Evolutionary conservation across 345 rosid genomes (phyloP).

Genomic region (Physaria fendleri): DNA sequence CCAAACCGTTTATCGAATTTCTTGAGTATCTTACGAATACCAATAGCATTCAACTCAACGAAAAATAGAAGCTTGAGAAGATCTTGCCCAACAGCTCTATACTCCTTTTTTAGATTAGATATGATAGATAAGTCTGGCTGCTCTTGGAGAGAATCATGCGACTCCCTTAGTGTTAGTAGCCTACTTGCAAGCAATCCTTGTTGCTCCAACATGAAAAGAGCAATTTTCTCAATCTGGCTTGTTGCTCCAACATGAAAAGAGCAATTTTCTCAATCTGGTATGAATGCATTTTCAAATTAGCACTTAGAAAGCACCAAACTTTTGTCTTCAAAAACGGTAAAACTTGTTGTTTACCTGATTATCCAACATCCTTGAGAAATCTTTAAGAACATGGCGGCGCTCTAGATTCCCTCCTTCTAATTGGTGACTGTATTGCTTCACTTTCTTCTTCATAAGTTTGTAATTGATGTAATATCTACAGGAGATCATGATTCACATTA

Average conservation of each 20-base stretch:
- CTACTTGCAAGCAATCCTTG: constrained; percentile 87
- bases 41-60: constrained; percentile 84
- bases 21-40: constrained; percentile 89
- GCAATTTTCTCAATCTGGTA: constrained; percentile 84
- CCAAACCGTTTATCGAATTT: constrained; percentile 94
- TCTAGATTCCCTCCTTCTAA: constrained; percentile 59
- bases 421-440: constrained; percentile 69
- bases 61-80: constrained; percentile 77
- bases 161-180: constrained; percentile 54
- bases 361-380: constrained; percentile 94
- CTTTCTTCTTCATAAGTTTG: constrained; percentile 92
- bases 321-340: neutral
- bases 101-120: constrained; percentile 52
- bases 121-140: constrained; percentile 49
- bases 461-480: constrained; percentile 88
- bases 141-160: constrained; percentile 50
- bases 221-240: too few relatives aligned
- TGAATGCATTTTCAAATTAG: neutral
- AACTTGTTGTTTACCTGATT: constrained; percentile 45
- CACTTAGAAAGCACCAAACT: neutral
- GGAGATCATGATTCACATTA: neutral
- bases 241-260: constrained; percentile 92
- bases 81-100: constrained; percentile 69
- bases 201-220: constrained; percentile 88
- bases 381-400: constrained; percentile 88